Conservation (phyloP, 768 basidiomycete species). For the Boletus tylopilopsis region DNA sequence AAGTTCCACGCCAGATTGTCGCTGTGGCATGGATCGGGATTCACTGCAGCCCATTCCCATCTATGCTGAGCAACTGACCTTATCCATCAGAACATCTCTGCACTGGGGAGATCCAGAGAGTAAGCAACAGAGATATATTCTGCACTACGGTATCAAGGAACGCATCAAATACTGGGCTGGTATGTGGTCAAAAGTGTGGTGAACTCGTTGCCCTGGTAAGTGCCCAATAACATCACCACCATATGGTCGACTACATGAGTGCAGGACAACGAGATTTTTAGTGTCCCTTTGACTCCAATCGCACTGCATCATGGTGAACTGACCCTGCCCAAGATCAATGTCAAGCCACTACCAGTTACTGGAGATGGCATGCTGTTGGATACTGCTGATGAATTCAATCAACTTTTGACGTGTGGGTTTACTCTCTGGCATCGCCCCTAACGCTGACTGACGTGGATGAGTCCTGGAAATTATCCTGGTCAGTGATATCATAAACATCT, state of each 20-base stretch:
- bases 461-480: conserved; percentile 43
- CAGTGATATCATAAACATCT: conserved; percentile 4
- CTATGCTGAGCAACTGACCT: conserved; percentile 82
- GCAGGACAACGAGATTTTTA: conserved; percentile 62
- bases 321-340: conserved; percentile 65
- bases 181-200: conserved; percentile 85
- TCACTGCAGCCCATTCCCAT: conserved; percentile 44
- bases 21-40: conserved; percentile 55
- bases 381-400: no score
- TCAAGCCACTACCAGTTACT: conserved; percentile 55
- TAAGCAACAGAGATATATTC: conserved; percentile 42
- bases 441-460: conserved; percentile 53
- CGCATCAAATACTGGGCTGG: conserved; percentile 81
- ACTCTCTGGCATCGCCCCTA: conserved; percentile 43
- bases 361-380: conserved; percentile 68
- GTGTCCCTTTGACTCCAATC: conserved; percentile 71
- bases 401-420: no score
- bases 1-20: conserved; percentile 48
- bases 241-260: conserved; percentile 3
- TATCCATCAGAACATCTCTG: conserved; percentile 70
- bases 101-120: conserved; percentile 62
- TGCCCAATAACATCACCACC: no score
- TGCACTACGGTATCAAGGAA: conserved; percentile 83
- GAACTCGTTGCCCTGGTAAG: conserved; percentile 73
- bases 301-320: conserved; percentile 84